Evolutionary conservation across 306 rosid species (phyloP).

Genomic region (Casuarina cunninghamiana): DNA sequence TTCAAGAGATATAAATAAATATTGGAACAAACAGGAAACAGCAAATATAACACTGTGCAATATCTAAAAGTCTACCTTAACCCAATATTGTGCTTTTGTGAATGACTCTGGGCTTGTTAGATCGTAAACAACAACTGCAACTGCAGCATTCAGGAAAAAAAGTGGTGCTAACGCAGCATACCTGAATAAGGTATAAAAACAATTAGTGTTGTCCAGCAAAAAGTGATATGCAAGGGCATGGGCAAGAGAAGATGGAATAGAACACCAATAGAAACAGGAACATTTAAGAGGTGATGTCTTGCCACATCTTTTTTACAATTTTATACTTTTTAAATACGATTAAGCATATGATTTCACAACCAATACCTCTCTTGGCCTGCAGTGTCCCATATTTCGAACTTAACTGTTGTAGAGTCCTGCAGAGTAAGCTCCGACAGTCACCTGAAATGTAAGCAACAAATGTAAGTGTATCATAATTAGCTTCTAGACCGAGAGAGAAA

Average conservation of each 20-base stretch:
- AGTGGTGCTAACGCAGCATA: slow-evolving; percentile 97
- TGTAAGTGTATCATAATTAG: slow-evolving; percentile 16
- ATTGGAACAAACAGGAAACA: slow-evolving; percentile 15
- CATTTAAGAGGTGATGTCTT: background rate
- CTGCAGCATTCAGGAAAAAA: slow-evolving; percentile 93
- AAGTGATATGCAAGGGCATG: slow-evolving; percentile 17
- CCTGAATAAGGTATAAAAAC: slow-evolving; percentile 47
- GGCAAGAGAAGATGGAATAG: slow-evolving; percentile 2
- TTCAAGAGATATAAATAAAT: slow-evolving; percentile 14
- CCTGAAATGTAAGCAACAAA: slow-evolving; percentile 56
- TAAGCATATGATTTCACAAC: slow-evolving; percentile 11
- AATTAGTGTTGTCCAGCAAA: slow-evolving; percentile 21
- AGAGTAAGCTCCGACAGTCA: slow-evolving; percentile 98
- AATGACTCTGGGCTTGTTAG: slow-evolving; percentile 93
- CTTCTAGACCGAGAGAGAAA: too few species aligned
- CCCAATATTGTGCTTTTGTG: slow-evolving; percentile 98
- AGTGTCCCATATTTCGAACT: slow-evolving; percentile 99
- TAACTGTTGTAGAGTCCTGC: slow-evolving; percentile 98
- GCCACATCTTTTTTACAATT: background rate
- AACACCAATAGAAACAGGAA: slow-evolving; percentile 1
- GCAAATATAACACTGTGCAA: slow-evolving; percentile 15
- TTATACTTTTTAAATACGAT: background rate
- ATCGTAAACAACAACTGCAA: slow-evolving; percentile 94
- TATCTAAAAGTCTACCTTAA: slow-evolving; percentile 65
- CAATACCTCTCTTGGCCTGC: slow-evolving; percentile 98